Percentiles rank a stretch among this genome's conserved stretches.
phyloP scores from a whole-genome alignment of 345 rosid species.

The Heritiera fomes region DNA sequence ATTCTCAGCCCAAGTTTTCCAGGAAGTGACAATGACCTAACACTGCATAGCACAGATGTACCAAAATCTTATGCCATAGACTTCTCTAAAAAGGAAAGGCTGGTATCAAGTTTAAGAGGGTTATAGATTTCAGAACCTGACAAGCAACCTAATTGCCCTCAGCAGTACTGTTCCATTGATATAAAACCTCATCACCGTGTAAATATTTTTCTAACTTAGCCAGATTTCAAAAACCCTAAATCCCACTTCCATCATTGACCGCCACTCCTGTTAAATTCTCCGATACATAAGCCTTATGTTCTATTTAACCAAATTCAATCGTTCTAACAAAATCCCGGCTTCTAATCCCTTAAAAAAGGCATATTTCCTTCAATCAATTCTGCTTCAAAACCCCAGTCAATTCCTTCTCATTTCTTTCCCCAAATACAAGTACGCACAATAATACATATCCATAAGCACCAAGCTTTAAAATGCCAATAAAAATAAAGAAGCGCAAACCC shows the following conservation, averaged over 20 bases:
- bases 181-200: background rate
- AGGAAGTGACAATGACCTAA: background rate
- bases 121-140: background rate
- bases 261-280: background rate
- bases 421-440: background rate
- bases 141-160: background rate
- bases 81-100: conserved; percentile 4
- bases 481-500: background rate
- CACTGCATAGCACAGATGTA: background rate
- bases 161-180: background rate
- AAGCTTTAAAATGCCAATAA: background rate
- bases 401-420: background rate
- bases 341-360: conserved; percentile 1
- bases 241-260: conserved; percentile 3
- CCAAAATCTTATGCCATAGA: background rate
- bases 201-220: background rate
- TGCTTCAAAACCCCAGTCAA: background rate
- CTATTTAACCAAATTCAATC: conserved; percentile 1
- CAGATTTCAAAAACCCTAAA: conserved; percentile 11
- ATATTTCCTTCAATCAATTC: background rate
- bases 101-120: background rate
- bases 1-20: background rate
- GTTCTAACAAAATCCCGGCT: background rate
- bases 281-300: background rate
- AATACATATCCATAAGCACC: conserved; percentile 7